Conservation (phyloP, 305 asterid genomes). For the Fraxinus ornus region DNA sequence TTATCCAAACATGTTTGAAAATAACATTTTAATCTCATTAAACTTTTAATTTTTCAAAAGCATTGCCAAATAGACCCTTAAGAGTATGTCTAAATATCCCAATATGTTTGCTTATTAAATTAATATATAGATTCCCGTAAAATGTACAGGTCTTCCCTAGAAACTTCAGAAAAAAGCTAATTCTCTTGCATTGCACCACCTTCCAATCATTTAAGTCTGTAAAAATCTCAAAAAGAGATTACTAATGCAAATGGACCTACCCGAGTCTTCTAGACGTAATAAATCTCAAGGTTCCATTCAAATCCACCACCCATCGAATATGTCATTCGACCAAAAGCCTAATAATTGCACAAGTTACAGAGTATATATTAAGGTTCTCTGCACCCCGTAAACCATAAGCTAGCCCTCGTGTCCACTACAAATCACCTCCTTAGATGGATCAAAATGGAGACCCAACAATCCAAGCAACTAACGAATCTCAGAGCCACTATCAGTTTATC, state of each 20-base stretch:
- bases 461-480: constrained; percentile 21
- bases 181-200: background rate
- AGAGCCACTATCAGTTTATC: constrained; percentile 21
- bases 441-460: constrained; percentile 17
- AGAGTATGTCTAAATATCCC: background rate
- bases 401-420: background rate
- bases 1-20: background rate
- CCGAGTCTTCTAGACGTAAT: constrained; percentile 6
- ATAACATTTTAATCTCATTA: too few species aligned
- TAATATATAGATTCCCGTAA: background rate
- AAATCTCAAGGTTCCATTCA: background rate
- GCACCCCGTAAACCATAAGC: background rate
- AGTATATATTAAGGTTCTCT: background rate
- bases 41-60: background rate
- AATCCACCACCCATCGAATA: background rate
- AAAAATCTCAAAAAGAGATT: background rate
- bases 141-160: background rate
- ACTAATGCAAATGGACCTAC: constrained; percentile 10
- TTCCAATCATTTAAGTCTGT: background rate
- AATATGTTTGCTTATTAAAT: background rate
- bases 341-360: background rate
- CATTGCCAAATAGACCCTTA: background rate
- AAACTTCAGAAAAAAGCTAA: background rate
- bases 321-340: background rate
- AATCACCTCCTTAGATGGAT: constrained; percentile 34